Base-by-base conservation (phyloP, 2,329 filamentous ascomycete genomes). In the Incumbomyces lentus region DNA sequence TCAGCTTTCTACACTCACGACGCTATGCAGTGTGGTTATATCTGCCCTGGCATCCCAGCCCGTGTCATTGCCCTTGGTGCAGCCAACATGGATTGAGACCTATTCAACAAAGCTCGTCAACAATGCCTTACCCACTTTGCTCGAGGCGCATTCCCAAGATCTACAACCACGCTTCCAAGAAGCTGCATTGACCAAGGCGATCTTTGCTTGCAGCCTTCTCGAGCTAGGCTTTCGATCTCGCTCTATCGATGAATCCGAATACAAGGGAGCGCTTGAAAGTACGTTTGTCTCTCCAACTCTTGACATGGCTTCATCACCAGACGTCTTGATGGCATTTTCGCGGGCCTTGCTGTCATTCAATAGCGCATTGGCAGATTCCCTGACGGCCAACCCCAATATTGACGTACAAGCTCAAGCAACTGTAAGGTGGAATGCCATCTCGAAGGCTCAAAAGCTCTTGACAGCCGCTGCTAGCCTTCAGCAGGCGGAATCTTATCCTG, bases 31-130 rank as follows among this genome's bases (percentile, higher is more conserved):
- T 51, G 60, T 76, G 32, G 61, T 68, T 55, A 71, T 54, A 48
- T 49, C 50, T 26, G 42, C 48, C 12, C 31, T 47, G 18, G 19
- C 35, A n/a, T 72, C 56, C 43, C 12, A 8, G 8, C 18, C 33
- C 11, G 34, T 11, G 8, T 38, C 42, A 10, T 38, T 60, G 57
- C 63, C 57, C 10, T 59, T 57, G 3, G 64, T 62, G 34, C 66
- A 64, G 10, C 65, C 82, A 13, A 69, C 73, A n/a, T 75, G 75
- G 65, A 71, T 78, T 44, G 74, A 79, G 48, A 70, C 79, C 52
- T 71, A 74, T 48, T 76, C 76, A 1, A 63, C 67, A 1, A 65
- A 69, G 13, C 66, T 81, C 8, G 62, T 78, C 2, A 67, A 71
- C 22, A 67, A 68, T 18, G 79, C 73, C 46, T 68, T 81, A 2